Evolutionary conservation across 1,139 yeast species (phyloP).

Genomic region (Saccharomycopsis crataegensis): DNA sequence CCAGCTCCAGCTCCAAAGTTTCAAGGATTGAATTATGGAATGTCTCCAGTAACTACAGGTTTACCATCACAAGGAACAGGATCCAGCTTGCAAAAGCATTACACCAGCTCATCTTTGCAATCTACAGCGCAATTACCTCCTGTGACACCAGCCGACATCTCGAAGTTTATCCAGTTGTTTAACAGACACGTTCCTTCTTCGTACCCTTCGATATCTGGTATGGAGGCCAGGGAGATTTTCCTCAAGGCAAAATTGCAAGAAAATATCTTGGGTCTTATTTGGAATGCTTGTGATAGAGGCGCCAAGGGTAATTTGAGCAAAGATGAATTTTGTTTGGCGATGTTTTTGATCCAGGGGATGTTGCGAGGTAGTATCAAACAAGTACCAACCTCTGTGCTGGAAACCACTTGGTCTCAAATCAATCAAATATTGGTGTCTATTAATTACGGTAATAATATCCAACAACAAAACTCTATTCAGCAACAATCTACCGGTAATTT

Average conservation of each 20-base stretch:
- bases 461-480: slow-evolving; percentile 22
- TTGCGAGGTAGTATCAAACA: slow-evolving; percentile 59
- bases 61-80: neutral
- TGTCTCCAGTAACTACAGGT: slow-evolving; percentile 25
- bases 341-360: slow-evolving; percentile 86
- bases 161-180: slow-evolving; percentile 67
- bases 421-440: slow-evolving; percentile 23
- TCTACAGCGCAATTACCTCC: slow-evolving; percentile 40
- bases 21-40: slow-evolving; percentile 27
- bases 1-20: slow-evolving; percentile 57
- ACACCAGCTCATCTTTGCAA: slow-evolving; percentile 8
- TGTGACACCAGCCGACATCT: slow-evolving; percentile 56
- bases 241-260: slow-evolving; percentile 81
- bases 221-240: slow-evolving; percentile 75
- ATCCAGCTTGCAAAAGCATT: neutral
- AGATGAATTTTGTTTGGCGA: slow-evolving; percentile 80
- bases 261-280: slow-evolving; percentile 71
- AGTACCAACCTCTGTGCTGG: slow-evolving; percentile 67
- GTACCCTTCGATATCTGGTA: slow-evolving; percentile 49
- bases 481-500: slow-evolving; percentile 27
- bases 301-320: slow-evolving; percentile 65
- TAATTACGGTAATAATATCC: slow-evolving; percentile 21
- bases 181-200: slow-evolving; percentile 60
- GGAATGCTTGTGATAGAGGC: slow-evolving; percentile 79
- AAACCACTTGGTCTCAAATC: slow-evolving; percentile 54